Evolutionary conservation across 345 rosid species (phyloP), one percentile per base, ranked within the genome.

Genomic region (Arabidopsis suecica): DNA sequence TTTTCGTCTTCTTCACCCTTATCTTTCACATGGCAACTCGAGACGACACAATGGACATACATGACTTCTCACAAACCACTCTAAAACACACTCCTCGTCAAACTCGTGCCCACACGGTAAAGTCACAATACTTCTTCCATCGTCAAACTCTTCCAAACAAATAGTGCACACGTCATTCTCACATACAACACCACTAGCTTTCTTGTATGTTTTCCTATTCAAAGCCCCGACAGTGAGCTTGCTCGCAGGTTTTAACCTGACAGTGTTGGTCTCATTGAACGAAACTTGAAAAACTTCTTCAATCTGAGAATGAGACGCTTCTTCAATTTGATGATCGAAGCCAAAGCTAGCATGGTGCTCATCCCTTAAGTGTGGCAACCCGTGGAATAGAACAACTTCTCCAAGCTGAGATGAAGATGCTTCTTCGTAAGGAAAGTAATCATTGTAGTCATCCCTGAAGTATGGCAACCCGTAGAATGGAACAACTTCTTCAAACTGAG

Each of bases 61-160:
- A 58, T 58, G 62, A 58, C 25, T 58, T 3, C 14, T 34, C 44
- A 34, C 2, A 36, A 58, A 58, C 63, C 63, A 58, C 14, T 34
- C 42, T 18, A 16, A 2, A 34, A 58, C 9, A 40, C 63, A 58
- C 44, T 36, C 28, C 11, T 58, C 44, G 14, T 34, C 63, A 36
- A 58, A 58, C 40, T 34, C 44, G 44, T 58, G 44, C 18, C n/a
- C 63, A 58, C 63, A 16, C 3, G 63, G 44, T 58, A 36, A 58
- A 34, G 63, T 9, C 44, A 36, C 63, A 34, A 58, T 58, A 34
- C 28, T 58, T 34, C 28, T 34, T 16, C 62, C 44, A n/a, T 58
- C 44, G 4, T 58, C 2, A 58, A 58, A 34, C 13, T 58, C 62
- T 36, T 58, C 44, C 62, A 58, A 58, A 34, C 42, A 58, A 9